Conservation (phyloP, 2,329 filamentous ascomycete species). For the Plectosphaerella sp. region DNA sequence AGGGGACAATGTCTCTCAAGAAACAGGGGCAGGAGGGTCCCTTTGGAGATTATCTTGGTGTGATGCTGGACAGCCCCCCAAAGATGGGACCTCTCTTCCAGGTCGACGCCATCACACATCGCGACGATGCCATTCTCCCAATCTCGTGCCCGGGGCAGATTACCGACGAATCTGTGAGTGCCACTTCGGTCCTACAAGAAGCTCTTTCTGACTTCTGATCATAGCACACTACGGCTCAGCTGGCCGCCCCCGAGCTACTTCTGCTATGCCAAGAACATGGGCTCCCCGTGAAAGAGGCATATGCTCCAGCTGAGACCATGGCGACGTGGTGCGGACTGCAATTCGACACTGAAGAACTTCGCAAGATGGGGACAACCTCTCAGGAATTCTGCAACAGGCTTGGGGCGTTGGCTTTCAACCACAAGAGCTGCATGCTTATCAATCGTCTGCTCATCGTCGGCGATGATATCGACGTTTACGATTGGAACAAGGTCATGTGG, state of each 20-base stretch:
- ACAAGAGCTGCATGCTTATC: conserved; percentile 36
- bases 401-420: conserved; percentile 36
- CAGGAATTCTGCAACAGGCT: conserved; percentile 31
- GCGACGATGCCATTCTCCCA: conserved; percentile 41
- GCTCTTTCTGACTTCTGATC: conserved; percentile 23
- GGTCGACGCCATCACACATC: conserved; percentile 42
- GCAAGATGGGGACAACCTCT: conserved; percentile 45
- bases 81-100: too few species aligned
- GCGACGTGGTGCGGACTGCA: conserved; percentile 47
- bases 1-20: conserved; percentile 39
- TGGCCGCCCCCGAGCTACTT: conserved; percentile 33
- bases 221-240: conserved; percentile 25
- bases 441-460: conserved; percentile 41
- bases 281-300: conserved; percentile 39
- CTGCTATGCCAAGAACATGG: conserved; percentile 23
- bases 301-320: conserved; percentile 38
- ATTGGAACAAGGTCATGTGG: conserved; percentile 42
- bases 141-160: conserved; percentile 39
- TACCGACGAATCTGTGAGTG: conserved; percentile 34
- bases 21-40: conserved; percentile 41
- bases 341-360: conserved; percentile 52
- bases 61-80: too few species aligned
- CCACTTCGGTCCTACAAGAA: conserved; percentile 31
- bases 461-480: conserved; percentile 43
- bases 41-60: conserved; percentile 29